phyloP scores from a whole-genome alignment of 371 early-diverging fungal genomes.

The Blastocladiella emersonii region DNA sequence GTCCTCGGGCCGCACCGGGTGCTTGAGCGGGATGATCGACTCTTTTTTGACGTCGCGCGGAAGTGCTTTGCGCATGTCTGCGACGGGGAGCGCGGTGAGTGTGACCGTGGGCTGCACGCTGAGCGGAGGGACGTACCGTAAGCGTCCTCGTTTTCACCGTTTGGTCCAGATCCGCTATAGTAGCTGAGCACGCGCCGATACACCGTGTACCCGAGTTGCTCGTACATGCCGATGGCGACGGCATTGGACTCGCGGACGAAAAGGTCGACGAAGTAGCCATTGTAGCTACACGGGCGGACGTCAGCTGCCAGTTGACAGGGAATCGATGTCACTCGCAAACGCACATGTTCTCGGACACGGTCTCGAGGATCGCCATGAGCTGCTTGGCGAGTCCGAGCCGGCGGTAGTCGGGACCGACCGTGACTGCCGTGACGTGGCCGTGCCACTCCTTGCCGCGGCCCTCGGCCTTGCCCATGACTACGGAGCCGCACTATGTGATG shows the following conservation, averaged over 20 bases:
- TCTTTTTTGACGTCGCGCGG: conserved; percentile 56
- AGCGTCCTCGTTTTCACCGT: conserved; percentile 64
- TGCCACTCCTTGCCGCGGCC: conserved; percentile 86
- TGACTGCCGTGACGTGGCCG: conserved; percentile 96
- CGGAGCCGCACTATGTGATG: too few species aligned
- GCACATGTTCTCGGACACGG: conserved; percentile 74
- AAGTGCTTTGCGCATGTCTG: conserved; percentile 82
- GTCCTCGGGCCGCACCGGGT: conserved; percentile 30
- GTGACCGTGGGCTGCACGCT: neutral
- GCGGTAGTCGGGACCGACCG: conserved; percentile 91
- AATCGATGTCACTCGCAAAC: neutral
- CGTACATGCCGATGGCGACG: conserved; percentile 94
- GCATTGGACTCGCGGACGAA: conserved; percentile 92
- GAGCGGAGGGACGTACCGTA: conserved; percentile 50
- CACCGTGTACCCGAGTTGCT: conserved; percentile 80
- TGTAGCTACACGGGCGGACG: conserved; percentile 27
- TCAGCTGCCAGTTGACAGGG: neutral
- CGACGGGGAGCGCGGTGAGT: neutral
- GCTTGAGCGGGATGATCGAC: conserved; percentile 28
- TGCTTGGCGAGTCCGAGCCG: conserved; percentile 77
- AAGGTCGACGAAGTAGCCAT: conserved; percentile 93
- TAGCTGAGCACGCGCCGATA: conserved; percentile 85
- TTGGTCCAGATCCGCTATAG: too few species aligned
- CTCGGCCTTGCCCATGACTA: conserved; percentile 94
- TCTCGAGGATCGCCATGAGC: conserved; percentile 84